Conservation (phyloP, 208 protist genomes). For the Leishmania martiniquensis region DNA sequence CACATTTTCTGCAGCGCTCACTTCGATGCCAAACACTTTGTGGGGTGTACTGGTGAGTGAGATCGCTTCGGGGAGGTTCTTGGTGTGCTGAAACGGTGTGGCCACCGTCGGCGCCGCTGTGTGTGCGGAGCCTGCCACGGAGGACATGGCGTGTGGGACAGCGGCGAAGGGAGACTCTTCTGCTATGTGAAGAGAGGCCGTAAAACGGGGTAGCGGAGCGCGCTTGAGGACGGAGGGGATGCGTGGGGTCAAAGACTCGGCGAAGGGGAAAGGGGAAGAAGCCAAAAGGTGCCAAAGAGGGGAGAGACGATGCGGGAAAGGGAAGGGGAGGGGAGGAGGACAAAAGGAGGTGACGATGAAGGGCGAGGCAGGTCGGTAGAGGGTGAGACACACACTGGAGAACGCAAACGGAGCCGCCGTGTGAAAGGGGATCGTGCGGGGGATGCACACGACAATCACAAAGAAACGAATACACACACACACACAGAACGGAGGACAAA, state of each 20-base stretch:
- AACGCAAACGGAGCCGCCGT: no score
- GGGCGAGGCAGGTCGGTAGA: no score
- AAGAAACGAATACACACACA: background rate
- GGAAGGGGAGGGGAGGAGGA: no score
- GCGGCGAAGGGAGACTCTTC: background rate
- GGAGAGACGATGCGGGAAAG: no score
- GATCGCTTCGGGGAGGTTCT: conserved; percentile 33
- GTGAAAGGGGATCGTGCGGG: background rate
- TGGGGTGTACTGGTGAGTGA: conserved; percentile 21
- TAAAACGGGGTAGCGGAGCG: background rate
- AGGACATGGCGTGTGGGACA: background rate
- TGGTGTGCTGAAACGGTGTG: background rate
- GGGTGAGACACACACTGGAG: no score
- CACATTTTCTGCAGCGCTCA: background rate
- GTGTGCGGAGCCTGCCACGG: background rate
- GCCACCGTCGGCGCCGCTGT: background rate
- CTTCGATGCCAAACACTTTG: conserved; percentile 6
- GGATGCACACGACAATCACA: background rate
- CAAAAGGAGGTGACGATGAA: no score
- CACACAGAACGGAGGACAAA: background rate
- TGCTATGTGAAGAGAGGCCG: background rate
- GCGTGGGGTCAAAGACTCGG: no score
- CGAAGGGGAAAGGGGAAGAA: no score
- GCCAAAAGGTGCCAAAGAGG: no score
- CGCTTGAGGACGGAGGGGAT: background rate